These are phyloP conservation scores for Candida chauliodis DNA, from an alignment of 805 yeast species.

Conservation along the genomic window DNA sequence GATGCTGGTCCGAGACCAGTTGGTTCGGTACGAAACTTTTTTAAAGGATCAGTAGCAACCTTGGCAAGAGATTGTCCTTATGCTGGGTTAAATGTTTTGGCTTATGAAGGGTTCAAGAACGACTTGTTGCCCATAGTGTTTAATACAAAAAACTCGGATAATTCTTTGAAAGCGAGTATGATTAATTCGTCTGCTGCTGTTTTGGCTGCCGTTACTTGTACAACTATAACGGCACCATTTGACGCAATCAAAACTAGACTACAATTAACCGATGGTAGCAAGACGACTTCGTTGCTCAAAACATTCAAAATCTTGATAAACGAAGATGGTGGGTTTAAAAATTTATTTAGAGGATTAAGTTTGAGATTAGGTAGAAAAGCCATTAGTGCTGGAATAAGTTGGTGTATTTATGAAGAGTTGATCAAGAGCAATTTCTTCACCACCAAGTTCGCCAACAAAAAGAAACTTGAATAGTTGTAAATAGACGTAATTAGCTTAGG, in stretches of 20 bases:
- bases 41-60: slow-evolving; percentile 85
- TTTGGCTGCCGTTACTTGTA: slow-evolving; percentile 72
- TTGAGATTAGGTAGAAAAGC: slow-evolving; percentile 83
- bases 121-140: slow-evolving; percentile 41
- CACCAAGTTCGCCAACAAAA: slow-evolving; percentile 8
- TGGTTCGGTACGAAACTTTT: slow-evolving; percentile 60
- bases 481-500: not conserved
- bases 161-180: slow-evolving; percentile 15
- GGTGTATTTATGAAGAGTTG: slow-evolving; percentile 95
- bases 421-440: slow-evolving; percentile 33
- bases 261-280: slow-evolving; percentile 48
- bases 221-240: slow-evolving; percentile 88
- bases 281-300: slow-evolving; percentile 32
- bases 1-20: not conserved
- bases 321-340: slow-evolving; percentile 46
- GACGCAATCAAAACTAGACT: slow-evolving; percentile 91
- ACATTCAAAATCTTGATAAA: slow-evolving; percentile 40
- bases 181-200: slow-evolving; percentile 78
- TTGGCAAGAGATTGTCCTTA: slow-evolving; percentile 90
- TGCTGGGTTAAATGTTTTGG: slow-evolving; percentile 86
- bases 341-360: slow-evolving; percentile 79
- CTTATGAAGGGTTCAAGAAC: slow-evolving; percentile 75
- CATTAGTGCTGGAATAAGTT: slow-evolving; percentile 88
- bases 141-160: not conserved
- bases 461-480: slow-evolving; percentile 4